Evolutionary conservation across 805 yeast genomes (phyloP).

Genomic region (Metahyphopichia silvanorum): DNA sequence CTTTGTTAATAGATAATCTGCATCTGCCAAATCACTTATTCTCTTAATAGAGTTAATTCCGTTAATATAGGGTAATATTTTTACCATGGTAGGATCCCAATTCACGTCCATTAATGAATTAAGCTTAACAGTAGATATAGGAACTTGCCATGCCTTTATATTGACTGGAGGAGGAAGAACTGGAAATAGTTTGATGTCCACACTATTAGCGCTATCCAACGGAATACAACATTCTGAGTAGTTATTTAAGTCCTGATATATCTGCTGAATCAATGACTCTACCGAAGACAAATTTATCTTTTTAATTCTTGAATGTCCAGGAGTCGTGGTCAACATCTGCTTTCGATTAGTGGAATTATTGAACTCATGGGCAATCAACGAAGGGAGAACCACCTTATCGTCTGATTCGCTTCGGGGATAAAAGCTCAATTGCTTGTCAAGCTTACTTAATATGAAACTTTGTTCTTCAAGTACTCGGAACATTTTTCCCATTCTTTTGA

Average conservation of each 20-base stretch:
- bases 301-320: conserved; percentile 34
- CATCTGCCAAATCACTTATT: conserved; percentile 76
- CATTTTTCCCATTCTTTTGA: conserved; percentile 82
- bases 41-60: conserved; percentile 81
- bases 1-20: conserved; percentile 73
- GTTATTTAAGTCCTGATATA: conserved; percentile 91
- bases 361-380: conserved; percentile 1
- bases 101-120: conserved; percentile 74
- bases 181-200: conserved; percentile 93
- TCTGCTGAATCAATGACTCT: conserved; percentile 77
- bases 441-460: conserved; percentile 63
- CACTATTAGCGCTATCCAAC: conserved; percentile 81
- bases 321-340: conserved; percentile 16
- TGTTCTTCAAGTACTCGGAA: conserved; percentile 90
- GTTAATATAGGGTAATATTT: conserved; percentile 79
- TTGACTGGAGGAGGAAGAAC: conserved; percentile 77
- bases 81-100: conserved; percentile 97
- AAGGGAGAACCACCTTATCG: neutral
- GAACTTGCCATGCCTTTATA: conserved; percentile 80
- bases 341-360: neutral
- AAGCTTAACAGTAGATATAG: conserved; percentile 80
- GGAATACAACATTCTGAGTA: conserved; percentile 96
- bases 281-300: conserved; percentile 43
- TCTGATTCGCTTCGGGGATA: neutral
- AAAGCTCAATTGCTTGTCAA: conserved; percentile 31